Base-by-base conservation (phyloP, 2,329 filamentous ascomycete species). In the Camptophora hylomeconis region DNA sequence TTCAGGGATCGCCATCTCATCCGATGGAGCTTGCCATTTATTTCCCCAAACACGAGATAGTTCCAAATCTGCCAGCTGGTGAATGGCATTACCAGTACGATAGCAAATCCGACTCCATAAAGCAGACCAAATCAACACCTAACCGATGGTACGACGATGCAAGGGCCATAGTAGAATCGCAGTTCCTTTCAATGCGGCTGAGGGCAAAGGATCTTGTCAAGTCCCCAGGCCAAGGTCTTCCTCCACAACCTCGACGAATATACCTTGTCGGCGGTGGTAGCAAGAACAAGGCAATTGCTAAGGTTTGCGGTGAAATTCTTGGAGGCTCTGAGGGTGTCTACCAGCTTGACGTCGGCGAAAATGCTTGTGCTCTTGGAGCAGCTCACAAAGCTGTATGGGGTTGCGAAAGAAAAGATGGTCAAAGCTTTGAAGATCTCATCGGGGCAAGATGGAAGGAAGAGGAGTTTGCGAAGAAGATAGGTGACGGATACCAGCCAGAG, bases 331-430 rank as follows among this genome's bases (percentile, higher is more conserved):
- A 95, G 39, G 89, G 89, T 14, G 81, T 95, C 15, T 98, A 83
- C 59, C 80, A 79, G 56, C 72, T 98, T 9, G 86, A 95, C 49
- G 83, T 95, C 4, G 87, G 89, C 15, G 84, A 86, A 15, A 94
- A 92, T 57, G 87, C 89, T 3, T 98, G 89, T 57, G 89, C 87
- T 7, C 59, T 95, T 9, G 89, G 89, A 9, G 83, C 83, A 5
- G 87, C 87, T 15, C 94, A 95, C 58, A 95, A 95, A 60, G 87
- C 89, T 9, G 75, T 92, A 0, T 98, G 89, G 89, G 84, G 80
- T 1, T 63, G 83, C 31, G 42, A 45, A 21, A 24, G 83, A 89
- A 61, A 62, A 80, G 26, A 53, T 55, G 65, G 62, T 11, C 75
- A 92, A 67, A 81, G 69, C 3, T 95, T 95, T 57, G 89, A 95